Evolutionary conservation across 495 filamentous ascomycete genomes (phyloP).

Genomic region (Sordaria brevicollis): DNA sequence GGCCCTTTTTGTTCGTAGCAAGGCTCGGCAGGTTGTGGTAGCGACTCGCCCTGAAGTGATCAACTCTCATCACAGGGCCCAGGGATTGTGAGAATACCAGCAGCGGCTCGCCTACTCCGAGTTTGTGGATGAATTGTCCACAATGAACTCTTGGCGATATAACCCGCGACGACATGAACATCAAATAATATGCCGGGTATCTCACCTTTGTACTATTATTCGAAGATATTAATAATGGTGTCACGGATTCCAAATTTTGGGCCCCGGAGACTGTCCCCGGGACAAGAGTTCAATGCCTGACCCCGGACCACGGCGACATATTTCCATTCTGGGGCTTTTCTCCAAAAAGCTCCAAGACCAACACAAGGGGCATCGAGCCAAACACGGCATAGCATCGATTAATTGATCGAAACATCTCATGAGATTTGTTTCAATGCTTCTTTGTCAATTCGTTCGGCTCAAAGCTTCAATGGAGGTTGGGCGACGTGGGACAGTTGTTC

Average conservation of each 20-base stretch:
- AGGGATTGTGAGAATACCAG: background rate
- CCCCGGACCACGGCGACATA: background rate
- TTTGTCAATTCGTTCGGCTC: background rate
- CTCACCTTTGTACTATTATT: background rate
- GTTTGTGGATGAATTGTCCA: background rate
- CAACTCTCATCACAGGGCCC: background rate
- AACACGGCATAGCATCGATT: background rate
- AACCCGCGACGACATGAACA: background rate
- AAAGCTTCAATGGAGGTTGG: background rate
- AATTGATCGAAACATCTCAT: background rate
- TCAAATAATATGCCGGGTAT: background rate
- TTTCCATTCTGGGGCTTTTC: background rate
- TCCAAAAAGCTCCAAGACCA: background rate
- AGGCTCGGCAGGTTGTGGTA: background rate
- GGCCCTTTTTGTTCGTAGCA: background rate
- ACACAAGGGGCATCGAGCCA: background rate
- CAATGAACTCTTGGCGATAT: background rate
- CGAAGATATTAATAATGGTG: background rate
- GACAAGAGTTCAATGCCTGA: background rate
- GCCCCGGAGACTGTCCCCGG: background rate
- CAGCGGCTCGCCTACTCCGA: background rate
- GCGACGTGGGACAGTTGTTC: background rate
- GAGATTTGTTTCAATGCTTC: background rate
- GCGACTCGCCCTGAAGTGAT: background rate
- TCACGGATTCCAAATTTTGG: background rate